Percentiles rank a stretch among this genome's conserved stretches.
Conservation (phyloP, 108 stramenopile genomes). For the Skeletonema tropicum region DNA sequence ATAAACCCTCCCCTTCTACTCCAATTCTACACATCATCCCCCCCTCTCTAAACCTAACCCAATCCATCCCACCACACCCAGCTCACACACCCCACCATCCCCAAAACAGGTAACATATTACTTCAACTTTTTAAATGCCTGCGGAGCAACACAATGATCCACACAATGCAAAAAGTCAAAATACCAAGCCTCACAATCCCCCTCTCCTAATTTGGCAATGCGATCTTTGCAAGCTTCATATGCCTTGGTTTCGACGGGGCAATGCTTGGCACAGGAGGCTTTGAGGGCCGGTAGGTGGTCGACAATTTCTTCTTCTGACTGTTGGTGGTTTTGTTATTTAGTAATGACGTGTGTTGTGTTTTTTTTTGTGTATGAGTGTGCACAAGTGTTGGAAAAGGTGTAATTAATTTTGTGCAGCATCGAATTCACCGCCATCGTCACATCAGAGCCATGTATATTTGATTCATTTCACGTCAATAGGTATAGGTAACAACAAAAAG, state of each 20-base stretch:
- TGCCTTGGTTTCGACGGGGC: constrained; percentile 62
- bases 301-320: constrained; percentile 81
- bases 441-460: too few species aligned
- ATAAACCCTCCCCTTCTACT: too few species aligned
- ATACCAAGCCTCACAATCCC: constrained; percentile 92
- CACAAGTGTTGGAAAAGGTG: too few species aligned
- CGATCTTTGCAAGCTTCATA: constrained; percentile 90
- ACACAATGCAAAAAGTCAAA: constrained; percentile 90
- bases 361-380: not conserved
- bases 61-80: too few species aligned
- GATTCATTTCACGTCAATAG: too few species aligned
- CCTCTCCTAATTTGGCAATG: constrained; percentile 82
- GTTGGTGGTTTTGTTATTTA: not conserved
- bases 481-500: too few species aligned
- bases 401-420: not conserved
- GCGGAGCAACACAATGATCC: constrained; percentile 91
- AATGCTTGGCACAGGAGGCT: constrained; percentile 66
- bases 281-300: constrained; percentile 83
- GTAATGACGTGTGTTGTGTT: not conserved
- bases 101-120: constrained; percentile 34
- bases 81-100: too few species aligned
- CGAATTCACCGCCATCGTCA: not conserved
- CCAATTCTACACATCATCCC: too few species aligned
- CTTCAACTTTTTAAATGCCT: constrained; percentile 84
- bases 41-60: too few species aligned